Percentiles rank a stretch among this genome's conserved stretches.
These are phyloP conservation scores for Pythium aphanidermatum DNA, from an alignment of 352 stramenopile species.

Conservation along the genomic window DNA sequence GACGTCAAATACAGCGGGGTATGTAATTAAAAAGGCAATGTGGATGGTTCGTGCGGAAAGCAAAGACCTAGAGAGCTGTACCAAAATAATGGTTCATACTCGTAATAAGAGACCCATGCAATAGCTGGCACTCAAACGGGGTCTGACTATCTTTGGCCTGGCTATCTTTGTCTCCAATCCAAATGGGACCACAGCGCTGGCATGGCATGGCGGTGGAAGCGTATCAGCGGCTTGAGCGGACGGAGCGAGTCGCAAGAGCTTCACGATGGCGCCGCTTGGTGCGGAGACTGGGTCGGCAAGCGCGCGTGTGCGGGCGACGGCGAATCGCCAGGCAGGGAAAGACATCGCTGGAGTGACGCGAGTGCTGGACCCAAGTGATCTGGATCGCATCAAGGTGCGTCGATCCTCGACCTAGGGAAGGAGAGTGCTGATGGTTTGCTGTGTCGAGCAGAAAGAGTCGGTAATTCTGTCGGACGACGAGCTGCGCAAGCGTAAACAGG, in stretches of 20 bases:
- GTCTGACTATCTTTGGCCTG: slow-evolving; percentile 14
- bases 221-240: no score
- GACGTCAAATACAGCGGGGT: no score
- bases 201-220: no score
- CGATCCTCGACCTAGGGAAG: not conserved
- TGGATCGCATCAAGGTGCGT: slow-evolving; percentile 45
- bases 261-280: slow-evolving; percentile 1
- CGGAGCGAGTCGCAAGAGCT: no score
- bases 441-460: slow-evolving; percentile 42
- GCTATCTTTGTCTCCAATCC: no score
- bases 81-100: no score
- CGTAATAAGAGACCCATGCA: no score
- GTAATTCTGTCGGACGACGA: slow-evolving; percentile 56
- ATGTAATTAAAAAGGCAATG: no score
- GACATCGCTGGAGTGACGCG: slow-evolving; percentile 49
- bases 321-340: slow-evolving; percentile 43
- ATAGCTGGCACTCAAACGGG: slow-evolving; percentile 4
- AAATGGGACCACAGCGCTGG: no score
- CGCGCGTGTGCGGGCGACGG: slow-evolving; percentile 24
- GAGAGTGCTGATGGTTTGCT: not conserved
- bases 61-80: no score
- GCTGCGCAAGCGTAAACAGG: slow-evolving; percentile 27
- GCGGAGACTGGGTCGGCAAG: slow-evolving; percentile 3
- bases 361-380: slow-evolving; percentile 24
- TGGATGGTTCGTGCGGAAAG: no score